Evolutionary conservation across 2,329 filamentous ascomycete species (phyloP).

Genomic region (Diaporthe helianthi): DNA sequence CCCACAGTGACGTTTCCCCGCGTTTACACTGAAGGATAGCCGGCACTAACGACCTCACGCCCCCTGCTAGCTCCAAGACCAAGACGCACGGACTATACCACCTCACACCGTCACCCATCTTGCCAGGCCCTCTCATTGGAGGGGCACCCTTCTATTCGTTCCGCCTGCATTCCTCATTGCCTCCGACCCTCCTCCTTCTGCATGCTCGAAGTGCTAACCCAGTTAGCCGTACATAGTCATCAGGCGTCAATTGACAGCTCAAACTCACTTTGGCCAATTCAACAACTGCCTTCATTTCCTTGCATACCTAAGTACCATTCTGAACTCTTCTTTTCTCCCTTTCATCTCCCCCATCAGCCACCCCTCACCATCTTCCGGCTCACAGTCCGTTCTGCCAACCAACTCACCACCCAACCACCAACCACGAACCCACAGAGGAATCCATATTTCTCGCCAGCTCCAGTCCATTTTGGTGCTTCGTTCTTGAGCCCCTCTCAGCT

Average conservation of each 20-base stretch:
- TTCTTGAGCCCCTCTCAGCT: not conserved
- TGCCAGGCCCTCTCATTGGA: constrained; percentile 4
- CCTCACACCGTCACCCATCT: constrained; percentile 1
- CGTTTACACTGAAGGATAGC: constrained; percentile 17
- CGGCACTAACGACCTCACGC: not conserved
- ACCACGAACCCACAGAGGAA: not conserved
- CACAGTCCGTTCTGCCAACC: not conserved
- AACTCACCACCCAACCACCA: not conserved
- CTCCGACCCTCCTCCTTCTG: constrained; percentile 5
- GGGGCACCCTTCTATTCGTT: constrained; percentile 11
- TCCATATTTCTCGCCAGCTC: not conserved
- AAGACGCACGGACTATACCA: constrained; percentile 21
- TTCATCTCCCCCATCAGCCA: not conserved
- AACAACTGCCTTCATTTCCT: constrained; percentile 7
- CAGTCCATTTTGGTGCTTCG: not conserved
- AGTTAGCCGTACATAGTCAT: not conserved
- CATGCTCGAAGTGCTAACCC: not conserved
- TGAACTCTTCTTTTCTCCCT: not conserved
- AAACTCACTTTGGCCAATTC: constrained; percentile 1
- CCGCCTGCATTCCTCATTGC: constrained; percentile 7
- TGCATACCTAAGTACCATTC: not conserved
- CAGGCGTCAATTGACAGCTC: constrained; percentile 10
- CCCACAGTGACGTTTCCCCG: constrained; percentile 28
- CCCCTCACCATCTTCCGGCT: not conserved
- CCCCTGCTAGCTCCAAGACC: constrained; percentile 15